phyloP scores from a whole-genome alignment of 306 rosid genomes.

The Lathyrus oleraceus region DNA sequence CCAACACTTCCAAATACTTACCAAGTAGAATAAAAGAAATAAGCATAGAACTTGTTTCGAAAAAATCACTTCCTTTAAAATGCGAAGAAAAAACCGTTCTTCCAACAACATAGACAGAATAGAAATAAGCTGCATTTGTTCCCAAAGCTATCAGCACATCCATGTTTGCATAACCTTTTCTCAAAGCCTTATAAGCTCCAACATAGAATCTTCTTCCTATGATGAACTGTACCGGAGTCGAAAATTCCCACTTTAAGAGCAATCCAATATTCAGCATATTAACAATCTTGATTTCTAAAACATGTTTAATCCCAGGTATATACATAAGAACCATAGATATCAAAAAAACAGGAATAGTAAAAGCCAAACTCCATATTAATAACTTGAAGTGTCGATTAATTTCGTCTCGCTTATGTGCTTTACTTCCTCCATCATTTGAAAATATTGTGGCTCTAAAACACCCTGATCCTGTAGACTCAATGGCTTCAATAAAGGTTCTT shows the following conservation, averaged over 20 bases:
- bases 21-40: constrained; percentile 78
- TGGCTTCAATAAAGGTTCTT: constrained; percentile 64
- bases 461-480: constrained; percentile 65
- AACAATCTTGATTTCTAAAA: constrained; percentile 54
- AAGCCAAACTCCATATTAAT: constrained; percentile 65
- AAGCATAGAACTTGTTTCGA: constrained; percentile 86
- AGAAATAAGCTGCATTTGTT: constrained; percentile 88
- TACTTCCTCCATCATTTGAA: constrained; percentile 54
- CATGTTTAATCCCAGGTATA: constrained; percentile 55
- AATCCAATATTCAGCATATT: constrained; percentile 67
- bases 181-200: constrained; percentile 68
- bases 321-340: constrained; percentile 85
- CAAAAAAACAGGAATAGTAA: constrained; percentile 69
- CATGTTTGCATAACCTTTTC: constrained; percentile 75
- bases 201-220: constrained; percentile 71
- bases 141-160: constrained; percentile 82
- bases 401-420: constrained; percentile 50
- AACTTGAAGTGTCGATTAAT: constrained; percentile 51
- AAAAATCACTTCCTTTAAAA: constrained; percentile 74
- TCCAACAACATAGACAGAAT: constrained; percentile 63
- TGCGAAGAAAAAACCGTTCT: constrained; percentile 58
- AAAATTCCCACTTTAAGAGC: constrained; percentile 63
- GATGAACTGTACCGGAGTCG: constrained; percentile 74
- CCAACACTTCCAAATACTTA: constrained; percentile 78
- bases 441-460: constrained; percentile 63